These are phyloP conservation scores for Fusarium sp. DNA, from an alignment of 2,329 filamentous ascomycete species.

Conservation along the genomic window DNA sequence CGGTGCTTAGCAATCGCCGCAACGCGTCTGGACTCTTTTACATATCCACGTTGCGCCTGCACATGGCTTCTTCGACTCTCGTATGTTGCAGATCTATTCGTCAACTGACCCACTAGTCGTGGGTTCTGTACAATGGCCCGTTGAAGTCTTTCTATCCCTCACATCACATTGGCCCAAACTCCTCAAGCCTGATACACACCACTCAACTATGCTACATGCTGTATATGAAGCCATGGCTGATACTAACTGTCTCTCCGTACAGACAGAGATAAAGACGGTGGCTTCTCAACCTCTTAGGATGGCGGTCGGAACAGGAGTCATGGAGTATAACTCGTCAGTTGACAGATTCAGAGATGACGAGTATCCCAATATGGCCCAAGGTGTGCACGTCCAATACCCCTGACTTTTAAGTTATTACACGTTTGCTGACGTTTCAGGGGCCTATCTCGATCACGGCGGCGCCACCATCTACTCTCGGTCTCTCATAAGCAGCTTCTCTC, in stretches of 20 bases:
- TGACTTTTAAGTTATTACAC: not conserved
- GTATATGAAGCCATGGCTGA: not conserved
- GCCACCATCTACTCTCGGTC: conserved; percentile 66
- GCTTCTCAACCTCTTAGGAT: conserved; percentile 22
- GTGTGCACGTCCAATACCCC: conserved; percentile 11
- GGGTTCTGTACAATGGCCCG: not conserved
- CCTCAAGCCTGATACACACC: not conserved
- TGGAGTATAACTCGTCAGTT: conserved; percentile 41
- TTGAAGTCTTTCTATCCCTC: not conserved
- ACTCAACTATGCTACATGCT: not conserved
- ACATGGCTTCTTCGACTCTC: conserved; percentile 28
- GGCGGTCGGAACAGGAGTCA: conserved; percentile 10
- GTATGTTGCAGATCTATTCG: conserved; percentile 25
- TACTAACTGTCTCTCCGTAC: conserved; percentile 1
- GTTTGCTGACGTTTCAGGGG: conserved; percentile 33
- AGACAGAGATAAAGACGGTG: conserved; percentile 23
- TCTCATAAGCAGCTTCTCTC: conserved; percentile 62
- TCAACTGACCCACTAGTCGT: not conserved
- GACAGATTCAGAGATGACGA: conserved; percentile 42
- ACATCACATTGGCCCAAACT: not conserved
- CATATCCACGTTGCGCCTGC: not conserved
- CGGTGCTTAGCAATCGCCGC: not conserved
- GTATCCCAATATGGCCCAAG: conserved; percentile 43
- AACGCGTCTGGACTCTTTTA: not conserved
- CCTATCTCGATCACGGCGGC: conserved; percentile 67